Percentiles rank a stretch among this genome's conserved stretches.
phyloP scores from a whole-genome alignment of 257 asterid species.

The Nyctanthes arbortristis region DNA sequence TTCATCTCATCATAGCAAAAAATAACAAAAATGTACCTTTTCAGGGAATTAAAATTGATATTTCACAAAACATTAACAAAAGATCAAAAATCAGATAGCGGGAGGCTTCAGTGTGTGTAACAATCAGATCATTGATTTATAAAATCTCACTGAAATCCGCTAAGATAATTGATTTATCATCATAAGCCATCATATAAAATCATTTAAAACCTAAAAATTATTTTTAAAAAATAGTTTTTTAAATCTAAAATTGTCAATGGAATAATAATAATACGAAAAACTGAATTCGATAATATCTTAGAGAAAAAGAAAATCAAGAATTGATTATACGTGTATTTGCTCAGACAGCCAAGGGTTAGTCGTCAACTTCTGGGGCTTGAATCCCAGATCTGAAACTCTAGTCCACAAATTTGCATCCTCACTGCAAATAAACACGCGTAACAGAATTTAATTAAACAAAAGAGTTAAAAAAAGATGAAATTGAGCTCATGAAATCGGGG shows the following conservation, averaged over 20 bases:
- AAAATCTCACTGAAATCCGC: slow-evolving; percentile 95
- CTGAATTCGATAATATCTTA: no score
- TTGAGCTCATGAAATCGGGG: background rate
- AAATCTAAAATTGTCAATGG: no score
- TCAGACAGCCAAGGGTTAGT: slow-evolving; percentile 89
- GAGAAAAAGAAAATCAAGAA: background rate
- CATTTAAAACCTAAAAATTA: background rate
- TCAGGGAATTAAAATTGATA: background rate
- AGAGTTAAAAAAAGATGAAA: background rate
- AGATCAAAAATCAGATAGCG: background rate
- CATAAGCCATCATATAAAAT: slow-evolving; percentile 42
- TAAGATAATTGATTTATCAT: slow-evolving; percentile 69
- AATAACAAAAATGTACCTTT: background rate
- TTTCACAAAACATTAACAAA: background rate
- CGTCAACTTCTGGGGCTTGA: slow-evolving; percentile 40
- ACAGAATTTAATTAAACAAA: background rate
- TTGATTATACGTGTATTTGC: slow-evolving; percentile 27
- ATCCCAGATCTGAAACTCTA: slow-evolving; percentile 65
- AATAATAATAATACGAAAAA: background rate
- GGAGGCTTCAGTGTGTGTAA: slow-evolving; percentile 93
- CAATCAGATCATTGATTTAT: slow-evolving; percentile 75
- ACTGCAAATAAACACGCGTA: slow-evolving; percentile 33
- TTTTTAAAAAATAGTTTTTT: background rate
- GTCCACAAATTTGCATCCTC: slow-evolving; percentile 61
- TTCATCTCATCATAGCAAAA: slow-evolving; percentile 46